phyloP scores from a whole-genome alignment of 129 eudicot genomes.

The sunflower (Helianthus annuus) region DNA sequence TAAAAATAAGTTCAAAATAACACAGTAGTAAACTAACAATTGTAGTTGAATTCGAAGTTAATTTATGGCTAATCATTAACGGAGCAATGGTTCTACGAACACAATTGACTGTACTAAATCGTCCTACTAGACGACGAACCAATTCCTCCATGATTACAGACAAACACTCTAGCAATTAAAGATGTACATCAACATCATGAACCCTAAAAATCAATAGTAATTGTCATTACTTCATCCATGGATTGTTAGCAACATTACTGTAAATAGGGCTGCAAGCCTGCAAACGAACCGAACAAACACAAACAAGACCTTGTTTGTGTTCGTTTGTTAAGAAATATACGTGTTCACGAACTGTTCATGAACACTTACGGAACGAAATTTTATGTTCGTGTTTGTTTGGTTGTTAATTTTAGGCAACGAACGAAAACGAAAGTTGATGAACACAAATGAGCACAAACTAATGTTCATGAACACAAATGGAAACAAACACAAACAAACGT shows the following conservation, averaged over 20 bases:
- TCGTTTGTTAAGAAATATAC: too few species aligned
- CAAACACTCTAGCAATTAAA: slow-evolving; percentile 21
- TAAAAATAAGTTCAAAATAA: neutral
- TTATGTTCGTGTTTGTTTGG: too few species aligned
- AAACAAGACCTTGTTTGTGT: too few species aligned
- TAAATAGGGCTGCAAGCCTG: too few species aligned
- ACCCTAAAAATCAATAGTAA: neutral
- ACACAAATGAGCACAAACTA: too few species aligned
- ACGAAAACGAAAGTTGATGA: too few species aligned
- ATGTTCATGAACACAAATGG: too few species aligned
- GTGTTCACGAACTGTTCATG: too few species aligned
- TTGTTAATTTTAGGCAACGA: too few species aligned
- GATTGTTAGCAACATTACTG: neutral
- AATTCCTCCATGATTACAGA: slow-evolving; percentile 10
- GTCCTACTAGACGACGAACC: neutral
- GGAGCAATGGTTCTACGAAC: neutral
- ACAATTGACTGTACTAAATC: neutral
- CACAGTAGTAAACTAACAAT: neutral
- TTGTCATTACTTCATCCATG: neutral
- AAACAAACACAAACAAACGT: too few species aligned
- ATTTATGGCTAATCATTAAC: neutral
- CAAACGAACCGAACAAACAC: too few species aligned
- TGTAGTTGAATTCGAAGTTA: neutral
- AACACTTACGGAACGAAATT: too few species aligned
- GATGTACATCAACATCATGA: neutral